phyloP scores from a whole-genome alignment of 2,329 filamentous ascomycete genomes.

The Fusarium mangiferae region DNA sequence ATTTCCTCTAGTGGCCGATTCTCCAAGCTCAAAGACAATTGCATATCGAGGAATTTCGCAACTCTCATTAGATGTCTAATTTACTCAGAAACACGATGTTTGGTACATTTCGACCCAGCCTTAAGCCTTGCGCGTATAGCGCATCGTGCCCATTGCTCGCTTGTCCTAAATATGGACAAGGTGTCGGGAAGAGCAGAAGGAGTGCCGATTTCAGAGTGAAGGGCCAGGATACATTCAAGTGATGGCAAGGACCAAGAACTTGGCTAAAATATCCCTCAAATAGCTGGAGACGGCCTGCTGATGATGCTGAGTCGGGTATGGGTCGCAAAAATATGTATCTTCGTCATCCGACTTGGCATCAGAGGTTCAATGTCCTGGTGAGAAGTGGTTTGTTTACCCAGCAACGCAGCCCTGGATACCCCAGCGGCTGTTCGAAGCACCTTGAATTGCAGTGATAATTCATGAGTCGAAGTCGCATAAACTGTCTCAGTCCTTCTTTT shows the following conservation, averaged over 20 bases:
- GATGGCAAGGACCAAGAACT: neutral
- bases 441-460: neutral
- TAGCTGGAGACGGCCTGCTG: neutral
- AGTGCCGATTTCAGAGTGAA: neutral
- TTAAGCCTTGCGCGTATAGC: neutral
- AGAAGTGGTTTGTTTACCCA: neutral
- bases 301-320: neutral
- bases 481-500: constrained; percentile 40
- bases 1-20: neutral
- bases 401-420: neutral
- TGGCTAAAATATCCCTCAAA: neutral
- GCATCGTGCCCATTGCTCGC: neutral
- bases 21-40: neutral
- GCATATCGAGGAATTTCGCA: neutral
- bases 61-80: neutral
- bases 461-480: neutral
- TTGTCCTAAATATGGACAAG: neutral
- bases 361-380: neutral
- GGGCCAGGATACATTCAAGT: neutral
- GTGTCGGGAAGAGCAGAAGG: neutral
- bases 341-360: neutral
- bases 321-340: neutral
- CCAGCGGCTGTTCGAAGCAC: neutral
- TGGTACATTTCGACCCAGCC: neutral
- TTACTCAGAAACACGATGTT: neutral